A percentile compares a stretch with the other conserved stretches of the same genome.
phyloP scores from a whole-genome alignment of 225 moss, liverwort and hornwort genomes.

The Polytrichum formosum region DNA sequence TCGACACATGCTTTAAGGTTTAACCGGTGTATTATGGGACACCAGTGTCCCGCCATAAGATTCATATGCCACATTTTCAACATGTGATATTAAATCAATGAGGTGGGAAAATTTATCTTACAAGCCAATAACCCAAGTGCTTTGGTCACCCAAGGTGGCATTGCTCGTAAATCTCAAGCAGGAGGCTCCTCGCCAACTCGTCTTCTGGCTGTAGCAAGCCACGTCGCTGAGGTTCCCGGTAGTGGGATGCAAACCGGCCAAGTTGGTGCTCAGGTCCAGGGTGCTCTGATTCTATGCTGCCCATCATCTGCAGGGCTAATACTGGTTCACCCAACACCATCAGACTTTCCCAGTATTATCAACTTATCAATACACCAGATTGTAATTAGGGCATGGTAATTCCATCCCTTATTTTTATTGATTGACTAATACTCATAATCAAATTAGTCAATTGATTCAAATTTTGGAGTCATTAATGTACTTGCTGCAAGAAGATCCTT shows the following conservation, averaged over 20 bases:
- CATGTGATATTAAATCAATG: too few species aligned
- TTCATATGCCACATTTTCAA: too few species aligned
- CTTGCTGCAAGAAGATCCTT: too few species aligned
- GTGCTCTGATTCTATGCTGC: constrained; percentile 37
- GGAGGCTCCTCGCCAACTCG: constrained; percentile 21
- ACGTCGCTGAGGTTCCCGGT: constrained; percentile 5
- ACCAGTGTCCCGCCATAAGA: too few species aligned
- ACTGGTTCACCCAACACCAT: constrained; percentile 2
- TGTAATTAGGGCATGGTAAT: too few species aligned
- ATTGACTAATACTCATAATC: too few species aligned
- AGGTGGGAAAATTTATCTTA: constrained; percentile 7
- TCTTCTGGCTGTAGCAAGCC: constrained; percentile 28
- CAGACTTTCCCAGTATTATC: too few species aligned
- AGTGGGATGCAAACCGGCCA: constrained; percentile 6
- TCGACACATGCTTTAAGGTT: too few species aligned
- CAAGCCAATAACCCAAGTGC: constrained; percentile 29
- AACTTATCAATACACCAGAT: background rate
- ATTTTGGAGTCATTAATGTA: too few species aligned
- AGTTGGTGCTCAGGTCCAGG: constrained; percentile 7
- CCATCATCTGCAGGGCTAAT: constrained; percentile 26
- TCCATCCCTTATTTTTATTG: too few species aligned
- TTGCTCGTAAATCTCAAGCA: constrained; percentile 19
- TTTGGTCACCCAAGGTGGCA: background rate
- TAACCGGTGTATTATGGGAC: too few species aligned
- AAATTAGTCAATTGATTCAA: too few species aligned